Conservation (phyloP, 768 basidiomycete species). For the Lyophyllum semitale region DNA sequence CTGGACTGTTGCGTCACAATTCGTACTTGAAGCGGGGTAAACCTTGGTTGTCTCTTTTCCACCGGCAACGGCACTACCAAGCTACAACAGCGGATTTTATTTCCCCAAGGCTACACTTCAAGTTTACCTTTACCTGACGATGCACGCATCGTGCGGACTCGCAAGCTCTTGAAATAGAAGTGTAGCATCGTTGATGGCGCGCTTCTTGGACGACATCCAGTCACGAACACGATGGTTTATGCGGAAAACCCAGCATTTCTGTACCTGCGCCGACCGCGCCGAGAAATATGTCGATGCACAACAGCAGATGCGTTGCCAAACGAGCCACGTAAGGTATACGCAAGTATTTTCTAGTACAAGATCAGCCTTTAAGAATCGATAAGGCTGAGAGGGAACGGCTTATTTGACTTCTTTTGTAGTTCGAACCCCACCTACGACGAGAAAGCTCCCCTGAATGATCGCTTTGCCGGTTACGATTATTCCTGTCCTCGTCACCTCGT, state of each 20-base stretch:
- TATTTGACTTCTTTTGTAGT: constrained; percentile 48
- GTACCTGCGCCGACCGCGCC: constrained; percentile 1
- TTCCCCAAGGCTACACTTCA: constrained; percentile 21
- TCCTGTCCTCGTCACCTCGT: constrained; percentile 9
- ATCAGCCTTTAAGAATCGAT: constrained; percentile 34
- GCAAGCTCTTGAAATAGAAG: constrained; percentile 38
- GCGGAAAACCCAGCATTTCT: constrained; percentile 37
- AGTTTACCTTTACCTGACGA: constrained; percentile 32
- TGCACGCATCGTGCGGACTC: constrained; percentile 34
- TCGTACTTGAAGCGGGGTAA: background rate
- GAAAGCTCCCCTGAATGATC: constrained; percentile 38
- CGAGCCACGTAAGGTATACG: constrained; percentile 31
- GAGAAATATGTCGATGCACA: background rate
- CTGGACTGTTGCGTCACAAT: background rate
- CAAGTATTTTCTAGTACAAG: constrained; percentile 41
- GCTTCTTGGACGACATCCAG: constrained; percentile 34
- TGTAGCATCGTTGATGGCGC: constrained; percentile 27
- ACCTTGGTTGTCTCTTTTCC: background rate
- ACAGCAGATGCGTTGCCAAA: constrained; percentile 6
- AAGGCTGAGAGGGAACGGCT: constrained; percentile 44
- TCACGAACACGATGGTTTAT: constrained; percentile 36
- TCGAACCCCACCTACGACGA: constrained; percentile 45
- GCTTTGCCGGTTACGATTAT: constrained; percentile 40
- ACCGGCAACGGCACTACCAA: constrained; percentile 21
- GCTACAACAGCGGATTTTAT: constrained; percentile 24